Evolutionary conservation across 352 stramenopile genomes (phyloP), one percentile per base, ranked within the genome.

Genomic region (Pythium apleroticum): DNA sequence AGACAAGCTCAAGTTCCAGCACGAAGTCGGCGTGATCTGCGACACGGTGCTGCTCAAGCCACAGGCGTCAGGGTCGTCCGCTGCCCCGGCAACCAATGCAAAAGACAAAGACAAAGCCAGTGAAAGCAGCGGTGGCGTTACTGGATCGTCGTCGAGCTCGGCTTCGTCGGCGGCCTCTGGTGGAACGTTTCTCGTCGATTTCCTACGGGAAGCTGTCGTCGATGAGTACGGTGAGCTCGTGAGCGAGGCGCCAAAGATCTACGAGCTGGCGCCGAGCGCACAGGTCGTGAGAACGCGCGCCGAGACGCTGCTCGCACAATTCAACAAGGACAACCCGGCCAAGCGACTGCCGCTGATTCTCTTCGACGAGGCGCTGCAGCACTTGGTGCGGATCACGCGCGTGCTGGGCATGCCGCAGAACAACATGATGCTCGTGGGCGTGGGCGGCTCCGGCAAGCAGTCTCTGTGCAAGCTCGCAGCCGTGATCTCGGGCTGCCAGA

Each of bases 361-460:
- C 1, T 98, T 98, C 52, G 90, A 97, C 54, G 90, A 97, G 67
- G 91, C 91, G 9, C 74, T 98, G 3, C 66, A 72, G 22, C 91
- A 98, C 57, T 75, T 97, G 7, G 77, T 96, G 8, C 74, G 90
- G n/a, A 81, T 98, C 37, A 82, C 84, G 4, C 76, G 91, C 2
- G 81, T 90, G 37, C 70, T 98, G 20, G 82, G 83, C 3, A 88
- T 96, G 63, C 70, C 84, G 0, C 81, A 92, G 45, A 93, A 89
- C 58, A 89, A 94, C 61, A 93, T 96, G 75, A 90, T 98, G 79
- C 84, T 98, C 25, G 90, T 98, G 0, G 91, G 91, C 28, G 89
- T 97, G 11, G 91, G 89, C 22, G 91, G 91, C 11, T 96, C 83
- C 0, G 91, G 91, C 0, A 98, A 97, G 60, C 88, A 97, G 65